phyloP scores from a whole-genome alignment of 116 monocot species.

The Phalaenopsis hybrid region DNA sequence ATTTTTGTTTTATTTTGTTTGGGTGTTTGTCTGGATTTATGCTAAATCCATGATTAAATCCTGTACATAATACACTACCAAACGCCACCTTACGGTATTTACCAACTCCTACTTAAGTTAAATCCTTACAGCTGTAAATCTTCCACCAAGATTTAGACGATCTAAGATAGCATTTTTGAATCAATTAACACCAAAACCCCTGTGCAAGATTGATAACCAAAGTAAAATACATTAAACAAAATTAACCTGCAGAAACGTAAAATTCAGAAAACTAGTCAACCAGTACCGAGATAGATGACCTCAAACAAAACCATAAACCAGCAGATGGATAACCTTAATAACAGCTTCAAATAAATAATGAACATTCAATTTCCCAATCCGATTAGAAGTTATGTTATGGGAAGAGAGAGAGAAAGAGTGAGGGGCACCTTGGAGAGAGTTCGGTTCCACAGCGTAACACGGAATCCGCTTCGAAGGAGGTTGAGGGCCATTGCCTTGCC shows the following conservation, averaged over 20 bases:
- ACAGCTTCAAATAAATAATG: not conserved
- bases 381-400: not conserved
- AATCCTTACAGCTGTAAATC: no score
- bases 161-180: not conserved
- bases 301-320: not conserved
- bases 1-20: no score
- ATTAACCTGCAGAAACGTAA: not conserved
- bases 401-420: not conserved
- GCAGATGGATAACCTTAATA: not conserved
- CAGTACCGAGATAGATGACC: not conserved
- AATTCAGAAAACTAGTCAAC: not conserved
- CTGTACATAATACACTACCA: no score
- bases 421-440: constrained; percentile 57
- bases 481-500: constrained; percentile 91
- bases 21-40: no score
- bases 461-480: constrained; percentile 72
- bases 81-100: no score
- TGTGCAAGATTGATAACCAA: not conserved
- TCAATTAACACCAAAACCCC: not conserved
- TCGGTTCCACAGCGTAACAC: constrained; percentile 92
- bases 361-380: not conserved
- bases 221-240: not conserved
- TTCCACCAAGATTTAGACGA: not conserved
- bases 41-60: no score
- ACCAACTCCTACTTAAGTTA: no score